Percentiles rank a stretch among this genome's conserved stretches.
Evolutionary conservation across 2,329 filamentous ascomycete species (phyloP).

Genomic region (Sarocladiaceae sp.): DNA sequence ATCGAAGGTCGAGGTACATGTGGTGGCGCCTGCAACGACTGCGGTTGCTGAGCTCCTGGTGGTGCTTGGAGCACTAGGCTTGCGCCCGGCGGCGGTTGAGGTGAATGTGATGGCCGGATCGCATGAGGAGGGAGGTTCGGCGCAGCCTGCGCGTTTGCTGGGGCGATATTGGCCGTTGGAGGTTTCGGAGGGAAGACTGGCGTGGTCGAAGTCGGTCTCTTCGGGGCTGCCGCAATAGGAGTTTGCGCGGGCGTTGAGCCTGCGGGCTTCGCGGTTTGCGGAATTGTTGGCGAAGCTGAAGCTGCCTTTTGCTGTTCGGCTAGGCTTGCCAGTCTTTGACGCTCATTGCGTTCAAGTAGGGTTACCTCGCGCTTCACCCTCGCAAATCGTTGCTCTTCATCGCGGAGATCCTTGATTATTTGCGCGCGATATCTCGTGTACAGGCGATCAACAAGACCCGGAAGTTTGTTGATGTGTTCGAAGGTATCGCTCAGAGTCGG

Average conservation of each 20-base stretch:
- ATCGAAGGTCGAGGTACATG: constrained; percentile 27
- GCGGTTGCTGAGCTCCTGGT: constrained; percentile 24
- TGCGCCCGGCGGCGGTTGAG: constrained; percentile 24
- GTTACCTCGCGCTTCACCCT: constrained; percentile 63
- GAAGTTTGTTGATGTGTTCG: constrained; percentile 64
- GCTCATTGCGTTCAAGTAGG: constrained; percentile 54
- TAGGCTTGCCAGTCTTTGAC: constrained; percentile 29
- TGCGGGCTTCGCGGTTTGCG: constrained; percentile 18
- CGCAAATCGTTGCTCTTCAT: constrained; percentile 67
- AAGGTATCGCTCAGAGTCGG: constrained; percentile 63
- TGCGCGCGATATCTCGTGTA: constrained; percentile 71
- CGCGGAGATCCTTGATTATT: constrained; percentile 64
- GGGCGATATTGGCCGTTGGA: constrained; percentile 16
- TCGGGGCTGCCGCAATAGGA: constrained; percentile 18
- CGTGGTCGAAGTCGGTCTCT: constrained; percentile 25
- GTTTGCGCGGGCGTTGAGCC: constrained; percentile 16
- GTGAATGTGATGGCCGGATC: constrained; percentile 19
- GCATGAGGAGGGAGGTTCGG: neutral
- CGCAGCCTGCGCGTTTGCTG: constrained; percentile 21
- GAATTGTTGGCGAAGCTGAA: constrained; percentile 24
- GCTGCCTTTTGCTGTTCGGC: constrained; percentile 9
- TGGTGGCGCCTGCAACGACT: constrained; percentile 20
- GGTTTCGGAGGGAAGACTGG: constrained; percentile 31
- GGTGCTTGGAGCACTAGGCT: constrained; percentile 34
- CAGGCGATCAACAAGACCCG: constrained; percentile 66